A percentile compares a stretch with the other conserved stretches of the same genome.
These are phyloP conservation scores for Iris macrosiphon DNA, from an alignment of 106 monocot species.

Conservation along the genomic window DNA sequence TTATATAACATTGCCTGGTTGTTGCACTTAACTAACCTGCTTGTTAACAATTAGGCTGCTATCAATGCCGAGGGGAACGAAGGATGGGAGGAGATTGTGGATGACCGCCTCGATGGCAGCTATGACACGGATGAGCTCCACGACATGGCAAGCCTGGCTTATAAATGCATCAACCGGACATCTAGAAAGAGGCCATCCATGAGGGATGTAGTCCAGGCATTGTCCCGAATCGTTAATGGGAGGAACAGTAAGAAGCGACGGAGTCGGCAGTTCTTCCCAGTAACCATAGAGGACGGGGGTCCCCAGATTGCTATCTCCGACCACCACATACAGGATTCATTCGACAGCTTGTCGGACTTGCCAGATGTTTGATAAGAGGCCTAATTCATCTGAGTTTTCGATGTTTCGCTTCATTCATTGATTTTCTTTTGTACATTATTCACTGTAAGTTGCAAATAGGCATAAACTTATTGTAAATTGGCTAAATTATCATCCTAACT, in stretches of 20 bases:
- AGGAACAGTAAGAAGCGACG: conserved; percentile 24
- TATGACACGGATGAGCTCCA: conserved; percentile 56
- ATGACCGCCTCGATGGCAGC: conserved; percentile 41
- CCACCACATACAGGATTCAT: conserved; percentile 41
- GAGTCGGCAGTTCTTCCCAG: conserved; percentile 9
- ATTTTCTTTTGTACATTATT: conserved; percentile 17
- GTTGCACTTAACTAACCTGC: neutral
- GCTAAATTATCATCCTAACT: too few relatives aligned
- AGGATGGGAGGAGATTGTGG: conserved; percentile 89
- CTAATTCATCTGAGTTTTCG: neutral
- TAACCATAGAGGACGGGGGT: conserved; percentile 27
- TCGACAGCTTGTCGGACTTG: conserved; percentile 44
- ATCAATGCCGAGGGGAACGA: conserved; percentile 56
- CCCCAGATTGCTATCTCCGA: conserved; percentile 17
- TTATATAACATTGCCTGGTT: too few relatives aligned
- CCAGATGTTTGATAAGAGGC: conserved; percentile 33
- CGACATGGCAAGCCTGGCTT: conserved; percentile 50
- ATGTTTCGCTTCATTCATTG: conserved; percentile 6
- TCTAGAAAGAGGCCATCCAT: conserved; percentile 68
- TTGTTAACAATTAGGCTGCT: conserved; percentile 42
- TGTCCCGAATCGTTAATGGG: conserved; percentile 27
- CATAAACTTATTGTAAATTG: too few relatives aligned
- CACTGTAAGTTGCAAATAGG: too few relatives aligned
- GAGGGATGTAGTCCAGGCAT: conserved; percentile 68
- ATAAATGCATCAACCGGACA: conserved; percentile 52